Evolutionary conservation across 768 basidiomycete species (phyloP).

Genomic region (Harrya chromipes): DNA sequence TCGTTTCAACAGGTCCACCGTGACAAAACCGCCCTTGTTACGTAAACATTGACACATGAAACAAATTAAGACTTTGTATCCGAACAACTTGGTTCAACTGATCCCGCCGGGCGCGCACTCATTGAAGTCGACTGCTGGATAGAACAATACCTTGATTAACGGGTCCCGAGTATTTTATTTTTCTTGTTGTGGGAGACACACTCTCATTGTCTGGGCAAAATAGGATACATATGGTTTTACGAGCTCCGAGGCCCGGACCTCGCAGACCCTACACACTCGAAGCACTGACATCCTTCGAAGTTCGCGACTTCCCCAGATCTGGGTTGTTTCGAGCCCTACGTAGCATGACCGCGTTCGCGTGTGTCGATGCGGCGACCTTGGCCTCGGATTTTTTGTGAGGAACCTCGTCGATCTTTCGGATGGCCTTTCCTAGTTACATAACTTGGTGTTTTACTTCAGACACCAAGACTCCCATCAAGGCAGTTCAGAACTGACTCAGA

Average conservation of each 20-base stretch:
- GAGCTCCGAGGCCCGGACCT: background rate
- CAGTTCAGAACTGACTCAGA: slow-evolving; percentile 10
- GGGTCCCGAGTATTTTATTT: background rate
- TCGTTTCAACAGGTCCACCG: background rate
- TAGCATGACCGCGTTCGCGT: slow-evolving; percentile 7
- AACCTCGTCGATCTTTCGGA: slow-evolving; percentile 9
- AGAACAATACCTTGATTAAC: background rate
- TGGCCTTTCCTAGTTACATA: slow-evolving; percentile 13
- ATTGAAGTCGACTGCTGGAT: no score
- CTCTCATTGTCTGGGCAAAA: slow-evolving; percentile 5
- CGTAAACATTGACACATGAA: slow-evolving; percentile 9
- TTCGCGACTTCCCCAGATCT: background rate
- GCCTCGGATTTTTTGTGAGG: background rate
- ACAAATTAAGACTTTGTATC: slow-evolving; percentile 5
- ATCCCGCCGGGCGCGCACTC: no score
- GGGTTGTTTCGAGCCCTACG: background rate
- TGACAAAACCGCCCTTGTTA: slow-evolving; percentile 4
- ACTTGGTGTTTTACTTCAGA: slow-evolving; percentile 8
- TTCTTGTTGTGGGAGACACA: background rate
- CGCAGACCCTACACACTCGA: no score
- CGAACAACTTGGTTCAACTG: background rate
- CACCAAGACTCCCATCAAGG: slow-evolving; percentile 2
- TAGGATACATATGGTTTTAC: background rate
- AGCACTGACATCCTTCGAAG: background rate
- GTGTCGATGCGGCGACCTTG: slow-evolving; percentile 28